Evolutionary conservation across 129 eudicot species (phyloP).

Genomic region (Lactuca sativa): DNA sequence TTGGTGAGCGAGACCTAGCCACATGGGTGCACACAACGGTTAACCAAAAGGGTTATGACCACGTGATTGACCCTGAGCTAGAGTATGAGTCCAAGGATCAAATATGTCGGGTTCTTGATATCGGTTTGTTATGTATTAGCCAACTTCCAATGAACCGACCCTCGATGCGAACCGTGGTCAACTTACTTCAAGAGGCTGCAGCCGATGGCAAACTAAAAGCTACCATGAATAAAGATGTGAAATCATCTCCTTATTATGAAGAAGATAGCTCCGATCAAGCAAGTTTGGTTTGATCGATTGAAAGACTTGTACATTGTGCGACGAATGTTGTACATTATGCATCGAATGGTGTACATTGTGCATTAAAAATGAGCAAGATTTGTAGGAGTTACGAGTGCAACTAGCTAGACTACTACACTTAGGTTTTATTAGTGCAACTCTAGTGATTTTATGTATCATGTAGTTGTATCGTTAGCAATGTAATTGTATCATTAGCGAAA

Average conservation of each 20-base stretch:
- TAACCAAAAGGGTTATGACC: conserved; percentile 55
- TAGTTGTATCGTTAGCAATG: neutral
- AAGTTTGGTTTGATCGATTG: conserved; percentile 27
- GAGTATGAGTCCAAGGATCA: conserved; percentile 52
- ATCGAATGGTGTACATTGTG: conserved; percentile 6
- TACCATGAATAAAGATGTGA: conserved; percentile 32
- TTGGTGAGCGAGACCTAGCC: conserved; percentile 71
- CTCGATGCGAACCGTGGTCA: conserved; percentile 80
- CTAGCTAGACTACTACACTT: conserved; percentile 6
- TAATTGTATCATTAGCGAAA: neutral
- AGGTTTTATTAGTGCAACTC: neutral
- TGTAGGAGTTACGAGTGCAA: neutral
- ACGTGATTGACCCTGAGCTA: conserved; percentile 58
- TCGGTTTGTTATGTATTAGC: conserved; percentile 65
- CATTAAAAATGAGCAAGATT: conserved; percentile 6
- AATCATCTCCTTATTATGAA: conserved; percentile 37
- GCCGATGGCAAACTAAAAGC: conserved; percentile 28
- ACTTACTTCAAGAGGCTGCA: conserved; percentile 59
- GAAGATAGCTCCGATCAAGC: conserved; percentile 41
- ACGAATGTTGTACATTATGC: neutral
- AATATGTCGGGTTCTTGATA: conserved; percentile 58
- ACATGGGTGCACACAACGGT: conserved; percentile 61
- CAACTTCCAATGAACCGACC: conserved; percentile 76
- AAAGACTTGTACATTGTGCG: conserved; percentile 1
- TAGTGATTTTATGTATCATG: neutral